Evolutionary conservation across 495 filamentous ascomycete species (phyloP).

Genomic region (Podospora australis): DNA sequence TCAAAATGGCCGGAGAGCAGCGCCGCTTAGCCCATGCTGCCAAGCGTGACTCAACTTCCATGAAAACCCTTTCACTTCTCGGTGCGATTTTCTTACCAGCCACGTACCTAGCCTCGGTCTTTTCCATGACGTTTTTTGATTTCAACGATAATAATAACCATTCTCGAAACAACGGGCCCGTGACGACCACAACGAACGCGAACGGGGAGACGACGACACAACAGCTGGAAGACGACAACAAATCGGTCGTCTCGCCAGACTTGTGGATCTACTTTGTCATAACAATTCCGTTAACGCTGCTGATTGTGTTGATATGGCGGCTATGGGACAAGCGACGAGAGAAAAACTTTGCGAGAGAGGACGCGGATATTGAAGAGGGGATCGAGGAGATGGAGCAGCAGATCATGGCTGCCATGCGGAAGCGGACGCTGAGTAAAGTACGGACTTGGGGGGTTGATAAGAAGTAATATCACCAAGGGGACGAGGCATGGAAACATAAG

Average conservation of each 20-base stretch:
- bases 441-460: conserved; percentile 35
- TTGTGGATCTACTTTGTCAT: conserved; percentile 53
- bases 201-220: neutral
- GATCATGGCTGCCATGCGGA: conserved; percentile 47
- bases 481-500: no score
- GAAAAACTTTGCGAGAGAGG: conserved; percentile 36
- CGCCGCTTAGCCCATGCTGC: conserved; percentile 49
- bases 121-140: conserved; percentile 54
- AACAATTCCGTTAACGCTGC: conserved; percentile 42
- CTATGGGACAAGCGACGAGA: conserved; percentile 42
- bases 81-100: conserved; percentile 52
- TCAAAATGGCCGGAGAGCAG: conserved; percentile 52
- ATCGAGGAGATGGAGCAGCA: conserved; percentile 49
- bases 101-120: conserved; percentile 47
- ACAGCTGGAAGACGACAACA: conserved; percentile 4
- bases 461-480: no score
- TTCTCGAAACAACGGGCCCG: neutral
- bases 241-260: conserved; percentile 28
- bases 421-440: conserved; percentile 46
- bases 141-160: conserved; percentile 22
- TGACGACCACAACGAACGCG: neutral
- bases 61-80: conserved; percentile 51
- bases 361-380: conserved; percentile 42
- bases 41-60: conserved; percentile 49
- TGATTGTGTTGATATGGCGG: conserved; percentile 42